Base-by-base conservation (phyloP, 768 basidiomycete genomes). In the Xerocomellus amylosporus region DNA sequence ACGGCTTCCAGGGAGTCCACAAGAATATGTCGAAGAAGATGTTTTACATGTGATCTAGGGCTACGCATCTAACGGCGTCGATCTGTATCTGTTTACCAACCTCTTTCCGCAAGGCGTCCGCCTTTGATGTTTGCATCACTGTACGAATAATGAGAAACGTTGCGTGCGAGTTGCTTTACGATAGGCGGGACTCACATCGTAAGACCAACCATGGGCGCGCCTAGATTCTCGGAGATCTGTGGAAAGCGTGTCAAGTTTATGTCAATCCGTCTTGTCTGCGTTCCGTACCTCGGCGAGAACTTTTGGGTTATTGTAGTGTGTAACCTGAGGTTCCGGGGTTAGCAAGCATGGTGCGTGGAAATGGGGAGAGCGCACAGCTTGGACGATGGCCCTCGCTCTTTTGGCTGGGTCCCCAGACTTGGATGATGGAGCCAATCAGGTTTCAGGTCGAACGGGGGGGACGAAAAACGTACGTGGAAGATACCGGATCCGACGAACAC, bases 401-500 rank as follows among this genome's bases (percentile, higher is more conserved):
- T 93, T 95, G 39, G 88, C 92, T 20, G 97, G 93, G 68, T 98
- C 88, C 46, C 88, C 91, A 41, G 94, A 94, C 86, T 95, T 65
- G 54, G 40, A 60, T 28, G 20, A 48, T 30, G 26, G 56, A 19
- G 34, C 24, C 34, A 38, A 37, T 51, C n/a, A 43, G 19, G 31
- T 54, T 53, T 47, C 44, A 43, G 26, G 30, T 19, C 14, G 15
- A 22, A 26, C n/a, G 5, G 38, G 38, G n/a, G 22, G 17, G n/a
- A 14, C 28, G 22, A 24, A 19, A n/a, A 36, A 77, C 86, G 45
- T 60, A 88, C 93, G 72, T 90, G 85, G 85, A 97, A 98, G 67
- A 98, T 95, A 45, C 96, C 96, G 19, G 94, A 97, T 37, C 96
- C 96, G 56, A 99, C 96, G 63, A 99, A 99, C 31, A 99, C 96